Conservation (phyloP, 192 early-diverging fungal species). For the Umbelopsis vinacea region DNA sequence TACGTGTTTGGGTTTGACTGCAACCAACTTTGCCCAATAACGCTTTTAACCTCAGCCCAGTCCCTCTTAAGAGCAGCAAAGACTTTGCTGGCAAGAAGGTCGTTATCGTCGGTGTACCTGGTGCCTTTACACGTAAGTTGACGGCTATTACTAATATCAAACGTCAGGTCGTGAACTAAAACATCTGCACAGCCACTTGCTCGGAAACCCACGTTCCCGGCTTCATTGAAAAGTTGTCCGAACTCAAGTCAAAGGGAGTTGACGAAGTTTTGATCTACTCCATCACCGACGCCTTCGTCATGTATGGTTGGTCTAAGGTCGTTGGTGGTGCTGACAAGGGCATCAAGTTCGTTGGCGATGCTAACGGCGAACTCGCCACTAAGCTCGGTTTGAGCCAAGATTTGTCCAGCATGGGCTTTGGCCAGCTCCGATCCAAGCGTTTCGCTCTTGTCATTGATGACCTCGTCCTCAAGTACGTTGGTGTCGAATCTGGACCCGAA, state of each 20-base stretch:
- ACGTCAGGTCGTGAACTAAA: too few relatives aligned
- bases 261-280: constrained; percentile 53
- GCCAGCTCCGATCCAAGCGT: constrained; percentile 52
- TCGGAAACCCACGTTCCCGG: constrained; percentile 58
- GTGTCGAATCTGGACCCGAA: constrained; percentile 45
- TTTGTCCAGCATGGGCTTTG: constrained; percentile 58
- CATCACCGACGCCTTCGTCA: constrained; percentile 60
- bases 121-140: constrained; percentile 15
- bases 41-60: neutral
- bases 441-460: constrained; percentile 60
- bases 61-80: constrained; percentile 32
- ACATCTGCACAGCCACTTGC: constrained; percentile 59
- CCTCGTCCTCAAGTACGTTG: constrained; percentile 55
- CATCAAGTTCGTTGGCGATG: constrained; percentile 51
- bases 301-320: constrained; percentile 56
- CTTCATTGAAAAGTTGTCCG: constrained; percentile 46
- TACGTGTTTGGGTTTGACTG: neutral
- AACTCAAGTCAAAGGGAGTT: constrained; percentile 56
- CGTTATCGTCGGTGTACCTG: constrained; percentile 63
- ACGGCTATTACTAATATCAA: too few relatives aligned
- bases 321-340: constrained; percentile 43
- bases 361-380: constrained; percentile 50
- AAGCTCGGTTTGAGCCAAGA: constrained; percentile 50
- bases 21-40: neutral
- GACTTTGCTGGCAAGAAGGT: constrained; percentile 64